These are phyloP conservation scores for Anisodus acutangulus DNA, from an alignment of 257 asterid genomes.

Conservation along the genomic window DNA sequence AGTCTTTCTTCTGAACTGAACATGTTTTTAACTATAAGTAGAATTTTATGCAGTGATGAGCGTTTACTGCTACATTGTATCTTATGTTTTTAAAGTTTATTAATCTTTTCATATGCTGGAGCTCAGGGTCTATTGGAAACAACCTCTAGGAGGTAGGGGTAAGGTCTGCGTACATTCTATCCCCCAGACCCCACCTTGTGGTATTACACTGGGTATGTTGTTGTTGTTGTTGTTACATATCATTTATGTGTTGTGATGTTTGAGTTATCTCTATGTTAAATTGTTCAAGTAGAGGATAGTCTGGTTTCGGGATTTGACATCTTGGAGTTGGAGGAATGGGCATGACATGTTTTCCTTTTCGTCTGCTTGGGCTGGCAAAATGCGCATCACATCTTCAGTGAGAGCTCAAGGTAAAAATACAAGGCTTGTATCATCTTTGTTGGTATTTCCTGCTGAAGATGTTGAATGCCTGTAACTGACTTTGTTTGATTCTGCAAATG, in stretches of 20 bases:
- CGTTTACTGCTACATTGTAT: background rate
- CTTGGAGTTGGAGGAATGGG: background rate
- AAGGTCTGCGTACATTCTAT: no score
- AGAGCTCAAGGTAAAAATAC: background rate
- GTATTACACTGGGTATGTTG: no score
- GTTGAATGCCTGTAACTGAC: background rate
- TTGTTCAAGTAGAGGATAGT: background rate
- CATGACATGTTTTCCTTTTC: background rate
- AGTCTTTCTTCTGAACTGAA: background rate
- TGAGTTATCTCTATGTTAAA: background rate
- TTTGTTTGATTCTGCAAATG: background rate
- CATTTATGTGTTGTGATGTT: background rate
- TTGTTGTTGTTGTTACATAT: background rate
- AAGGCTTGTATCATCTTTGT: background rate
- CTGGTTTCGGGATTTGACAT: background rate
- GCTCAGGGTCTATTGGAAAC: background rate
- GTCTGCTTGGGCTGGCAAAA: background rate
- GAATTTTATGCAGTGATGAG: background rate
- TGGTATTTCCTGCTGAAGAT: background rate
- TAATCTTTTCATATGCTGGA: background rate
- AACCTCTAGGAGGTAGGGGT: no score
- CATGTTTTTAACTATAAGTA: background rate
- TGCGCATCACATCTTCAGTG: no score
- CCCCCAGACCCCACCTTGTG: no score
- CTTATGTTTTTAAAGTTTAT: background rate